These are phyloP conservation scores for Mycena belliarum DNA, from an alignment of 768 basidiomycete species.

Conservation along the genomic window DNA sequence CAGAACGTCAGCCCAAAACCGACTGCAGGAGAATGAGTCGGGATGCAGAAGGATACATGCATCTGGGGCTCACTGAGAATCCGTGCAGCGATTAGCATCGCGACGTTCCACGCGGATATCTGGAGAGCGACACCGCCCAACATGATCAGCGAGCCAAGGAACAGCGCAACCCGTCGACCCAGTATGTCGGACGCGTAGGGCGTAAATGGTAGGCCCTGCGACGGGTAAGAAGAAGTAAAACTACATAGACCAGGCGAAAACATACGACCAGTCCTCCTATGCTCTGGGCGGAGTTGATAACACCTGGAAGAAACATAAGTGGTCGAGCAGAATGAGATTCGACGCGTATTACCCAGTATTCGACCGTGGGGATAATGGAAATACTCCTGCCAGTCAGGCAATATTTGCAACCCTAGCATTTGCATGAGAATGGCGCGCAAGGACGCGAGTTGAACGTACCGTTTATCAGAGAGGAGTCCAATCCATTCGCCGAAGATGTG, in stretches of 20 bases:
- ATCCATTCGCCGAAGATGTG: slow-evolving; percentile 65
- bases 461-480: slow-evolving; percentile 69
- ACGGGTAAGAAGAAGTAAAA: not conserved
- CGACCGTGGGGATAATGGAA: slow-evolving; percentile 55
- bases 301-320: slow-evolving; percentile 37
- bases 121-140: slow-evolving; percentile 63
- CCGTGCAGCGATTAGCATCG: slow-evolving; percentile 59
- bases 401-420: slow-evolving; percentile 59
- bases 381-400: slow-evolving; percentile 61
- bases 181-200: slow-evolving; percentile 60
- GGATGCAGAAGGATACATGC: not conserved
- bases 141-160: slow-evolving; percentile 65
- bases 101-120: slow-evolving; percentile 44
- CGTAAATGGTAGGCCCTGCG: slow-evolving; percentile 60
- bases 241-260: not conserved
- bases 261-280: slow-evolving; percentile 54
- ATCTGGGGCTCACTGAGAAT: slow-evolving; percentile 44
- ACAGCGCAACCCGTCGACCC: slow-evolving; percentile 61
- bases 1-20: slow-evolving; percentile 66
- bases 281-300: slow-evolving; percentile 67
- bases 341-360: slow-evolving; percentile 41
- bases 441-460: slow-evolving; percentile 25
- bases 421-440: slow-evolving; percentile 17
- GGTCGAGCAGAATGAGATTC: not conserved
- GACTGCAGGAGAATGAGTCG: slow-evolving; percentile 41